Base-by-base conservation (phyloP, 257 asterid genomes). In the Henckelia pumila region DNA sequence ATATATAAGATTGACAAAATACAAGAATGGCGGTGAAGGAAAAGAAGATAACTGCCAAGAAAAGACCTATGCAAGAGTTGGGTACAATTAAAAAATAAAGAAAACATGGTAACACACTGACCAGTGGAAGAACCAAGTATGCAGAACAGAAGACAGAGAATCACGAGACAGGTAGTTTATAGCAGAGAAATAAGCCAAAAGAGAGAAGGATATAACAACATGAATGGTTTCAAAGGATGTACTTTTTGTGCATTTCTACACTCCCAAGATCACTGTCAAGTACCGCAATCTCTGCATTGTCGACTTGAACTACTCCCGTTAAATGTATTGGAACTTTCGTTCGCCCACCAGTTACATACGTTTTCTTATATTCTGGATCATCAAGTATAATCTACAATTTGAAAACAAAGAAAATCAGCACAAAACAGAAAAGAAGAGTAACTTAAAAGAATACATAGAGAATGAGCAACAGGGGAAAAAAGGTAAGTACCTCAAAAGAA, bases 241-340 rank as follows among this genome's bases (percentile, higher is more conserved):
- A 91, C 99, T 80, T 94, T 66, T 83, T 91, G 84, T 77, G 86
- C 75, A 84, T 77, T 71, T 87, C 99, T 40, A 72, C 68, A 19
- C 79, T 91, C 75, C 89, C 99, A 69, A 83, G 77, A 77, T 94
- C 99, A 73, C 91, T 82, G 76, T 91, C 97, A 65, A 91, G 89
- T 56, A 91, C 58, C 4, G 88, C 82, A 77, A 94, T 80, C 72
- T 88, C 98, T 19, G 91, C 89, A 74, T 76, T 79, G 72, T 75
- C 84, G 75, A 89, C 77, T 69, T 69, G 68, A 59, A 91, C 78
- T 66, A 79, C 83, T 67, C 99, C 97, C 56, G 95, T 91, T 50
- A 87, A 61, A 73, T 87, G 83, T 59, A 94, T 72, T 52, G 85
- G 80, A 53, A 89, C 84, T 83, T 78, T 94, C 25, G 93, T 84